Evolutionary conservation across 371 early-diverging fungal genomes (phyloP), one percentile per base, ranked within the genome.

Genomic region (Blastocladiella emersonii): DNA sequence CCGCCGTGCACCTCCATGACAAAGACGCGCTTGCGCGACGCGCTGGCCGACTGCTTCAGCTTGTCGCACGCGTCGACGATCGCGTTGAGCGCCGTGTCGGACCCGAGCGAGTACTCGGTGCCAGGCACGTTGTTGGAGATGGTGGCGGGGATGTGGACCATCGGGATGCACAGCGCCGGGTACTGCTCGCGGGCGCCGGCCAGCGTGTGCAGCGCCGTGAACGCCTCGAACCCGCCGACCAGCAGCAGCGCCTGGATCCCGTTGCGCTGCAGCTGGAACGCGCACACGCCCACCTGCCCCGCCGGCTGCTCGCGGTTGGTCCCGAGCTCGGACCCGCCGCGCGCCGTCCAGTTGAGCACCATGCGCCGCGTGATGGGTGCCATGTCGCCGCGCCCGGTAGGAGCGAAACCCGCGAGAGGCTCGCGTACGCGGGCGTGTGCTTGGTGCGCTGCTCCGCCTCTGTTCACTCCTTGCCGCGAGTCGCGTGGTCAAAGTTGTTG

Each of bases 1-100:
- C 96, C 98, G 60, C 98, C 98, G 69, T 95, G 95, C 34, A 97
- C 93, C 78, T 99, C 99, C 27, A 99, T 91, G 19, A 99, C 87
- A 81, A 98, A 97, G 17, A 97, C 95, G 43, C 93, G 85, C 60
- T 90, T 90, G 67, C 93, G 81, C 48, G 87, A 86, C 25, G 97
- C 89, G 21, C 87, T 85, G 17, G 95, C 93, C 63, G 88, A 90
- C 68, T 91, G 87, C 73, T 91, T 91, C 72, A 98, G 91, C 63
- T 88, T 81, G 76, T 99, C 99, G 65, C 95, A 92, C 6, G 92
- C 78, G 45, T 85, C 86, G 63, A 93, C 89, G 72, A 99, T 96
- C 35, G 87, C 90, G 73, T 99, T 99, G 63, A 99, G 73, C 12
- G 98, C 91, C 23, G 99, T 99, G 68, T 99, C 99, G 25, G 87